Evolutionary conservation across 495 filamentous ascomycete genomes (phyloP).

Genomic region (Cudoniella acicularis): DNA sequence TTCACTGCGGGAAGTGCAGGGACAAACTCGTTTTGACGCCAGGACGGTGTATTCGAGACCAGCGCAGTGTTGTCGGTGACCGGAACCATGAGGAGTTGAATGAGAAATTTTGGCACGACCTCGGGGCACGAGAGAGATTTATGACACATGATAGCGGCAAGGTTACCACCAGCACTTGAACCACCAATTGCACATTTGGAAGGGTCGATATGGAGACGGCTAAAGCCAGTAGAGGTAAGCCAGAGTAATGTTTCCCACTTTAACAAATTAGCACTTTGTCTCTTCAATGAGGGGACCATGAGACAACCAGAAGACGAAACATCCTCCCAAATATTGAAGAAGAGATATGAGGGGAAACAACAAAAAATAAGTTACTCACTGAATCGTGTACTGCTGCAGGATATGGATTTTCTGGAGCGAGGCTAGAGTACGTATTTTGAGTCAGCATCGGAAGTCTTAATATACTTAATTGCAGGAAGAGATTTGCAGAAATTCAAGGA

Average conservation of each 20-base stretch:
- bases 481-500: too few relatives aligned
- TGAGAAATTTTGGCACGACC: conserved; percentile 32
- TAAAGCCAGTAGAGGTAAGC: conserved; percentile 40
- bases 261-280: too few relatives aligned
- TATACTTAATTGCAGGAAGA: too few relatives aligned
- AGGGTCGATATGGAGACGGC: conserved; percentile 39
- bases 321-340: too few relatives aligned
- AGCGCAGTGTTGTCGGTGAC: conserved; percentile 55
- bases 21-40: conserved; percentile 44
- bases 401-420: conserved; percentile 53
- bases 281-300: too few relatives aligned
- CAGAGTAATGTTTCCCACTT: conserved; percentile 57
- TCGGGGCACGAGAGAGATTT: conserved; percentile 41
- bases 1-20: conserved; percentile 49
- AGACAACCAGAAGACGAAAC: too few relatives aligned
- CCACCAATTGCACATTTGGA: conserved; percentile 50
- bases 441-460: too few relatives aligned
- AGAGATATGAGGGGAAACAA: too few relatives aligned
- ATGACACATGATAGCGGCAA: conserved; percentile 52
- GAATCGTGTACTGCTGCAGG: conserved; percentile 55
- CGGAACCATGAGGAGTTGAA: conserved; percentile 54
- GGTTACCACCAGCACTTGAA: conserved; percentile 53
- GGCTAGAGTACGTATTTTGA: conserved; percentile 24
- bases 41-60: conserved; percentile 41
- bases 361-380: too few relatives aligned